Conservation (phyloP, 2,329 filamentous ascomycete genomes). For the Beauveria scarabaeidicola region DNA sequence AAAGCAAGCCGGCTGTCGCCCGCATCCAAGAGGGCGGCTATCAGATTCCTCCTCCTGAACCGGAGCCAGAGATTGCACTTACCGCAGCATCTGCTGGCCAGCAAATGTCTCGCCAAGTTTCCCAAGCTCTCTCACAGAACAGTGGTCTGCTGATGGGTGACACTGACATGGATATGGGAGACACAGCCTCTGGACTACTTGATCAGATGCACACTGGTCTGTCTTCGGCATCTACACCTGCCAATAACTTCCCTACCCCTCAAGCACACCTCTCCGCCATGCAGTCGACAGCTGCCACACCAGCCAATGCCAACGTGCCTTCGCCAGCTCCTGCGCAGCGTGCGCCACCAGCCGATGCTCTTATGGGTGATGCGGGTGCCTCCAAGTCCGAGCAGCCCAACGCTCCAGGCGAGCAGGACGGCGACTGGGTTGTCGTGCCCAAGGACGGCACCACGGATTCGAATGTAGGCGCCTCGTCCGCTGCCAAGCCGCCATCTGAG, state of each 20-base stretch:
- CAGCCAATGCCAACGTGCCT: constrained; percentile 37
- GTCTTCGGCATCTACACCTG: constrained; percentile 51
- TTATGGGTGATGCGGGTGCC: constrained; percentile 36
- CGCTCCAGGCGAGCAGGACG: constrained; percentile 40
- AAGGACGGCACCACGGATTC: constrained; percentile 38
- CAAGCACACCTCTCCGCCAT: constrained; percentile 48
- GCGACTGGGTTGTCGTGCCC: constrained; percentile 69
- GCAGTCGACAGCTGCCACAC: constrained; percentile 50
- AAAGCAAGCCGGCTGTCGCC: constrained; percentile 54
- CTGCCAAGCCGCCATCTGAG: constrained; percentile 15
- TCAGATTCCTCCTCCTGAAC: constrained; percentile 51
- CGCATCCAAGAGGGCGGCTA: constrained; percentile 73
- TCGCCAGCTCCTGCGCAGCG: constrained; percentile 33
- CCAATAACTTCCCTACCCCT: constrained; percentile 52
- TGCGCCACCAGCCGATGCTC: constrained; percentile 14
- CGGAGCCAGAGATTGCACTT: constrained; percentile 21
- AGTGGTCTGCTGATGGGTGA: constrained; percentile 45
- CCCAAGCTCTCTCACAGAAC: constrained; percentile 46
- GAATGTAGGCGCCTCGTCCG: constrained; percentile 16
- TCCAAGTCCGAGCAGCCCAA: constrained; percentile 32
- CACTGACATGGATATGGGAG: constrained; percentile 58
- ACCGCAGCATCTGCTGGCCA: constrained; percentile 16
- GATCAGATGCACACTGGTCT: constrained; percentile 60
- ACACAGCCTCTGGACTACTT: constrained; percentile 54
- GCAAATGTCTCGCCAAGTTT: constrained; percentile 43